Evolutionary conservation across 768 basidiomycete genomes (phyloP), one percentile per base, ranked within the genome.

Genomic region (Suillus cothurnatus): DNA sequence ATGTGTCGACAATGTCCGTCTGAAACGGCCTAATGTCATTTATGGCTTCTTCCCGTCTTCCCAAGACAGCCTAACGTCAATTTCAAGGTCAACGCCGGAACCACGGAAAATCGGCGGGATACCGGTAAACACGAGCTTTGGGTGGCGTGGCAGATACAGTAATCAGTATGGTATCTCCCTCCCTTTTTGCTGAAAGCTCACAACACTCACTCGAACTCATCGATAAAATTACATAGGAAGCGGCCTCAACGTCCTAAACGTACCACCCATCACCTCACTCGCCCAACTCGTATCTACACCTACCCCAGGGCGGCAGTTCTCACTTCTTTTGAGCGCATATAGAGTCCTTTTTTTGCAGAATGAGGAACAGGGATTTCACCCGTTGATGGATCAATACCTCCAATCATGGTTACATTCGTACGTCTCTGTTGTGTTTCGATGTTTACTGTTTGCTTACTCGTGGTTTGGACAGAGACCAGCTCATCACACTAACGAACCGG

Each of bases 1-100:
- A 39, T 81, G 79, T 60, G 88, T 86, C 15, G 78, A 86, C 3
- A 81, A 81, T 17, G 85, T 97, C 14, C 82, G 88, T 47, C 79
- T 99, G 31, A 99, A 98, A 76, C 99, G 97, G 97, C 97, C 97
- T 23, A 99, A 99, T 71, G 97, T 99, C 70, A 80, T 99, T 5
- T 98, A 98, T 71, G 91, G 88, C 2, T 82, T 88, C 47, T 80
- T 82, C 47, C 86, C 80, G 39, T 78, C 75, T 4, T 50, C 49
- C 26, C 15, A 17, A 50, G 80, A 74, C 2, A 80, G 79, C 6
- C 15, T 61, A 6, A 6, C 32, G 39, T 66, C 39, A 23, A 53
- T 47, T 1, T 79, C 78, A 23, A 85, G 86, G 68, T 77, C 77
- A 64, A 89, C 14, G 6, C 49, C 23, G 6, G 50, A 50, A 17